phyloP scores from a whole-genome alignment of 1,284 basidiomycete species.

The Cryptococcus depauperatus region DNA sequence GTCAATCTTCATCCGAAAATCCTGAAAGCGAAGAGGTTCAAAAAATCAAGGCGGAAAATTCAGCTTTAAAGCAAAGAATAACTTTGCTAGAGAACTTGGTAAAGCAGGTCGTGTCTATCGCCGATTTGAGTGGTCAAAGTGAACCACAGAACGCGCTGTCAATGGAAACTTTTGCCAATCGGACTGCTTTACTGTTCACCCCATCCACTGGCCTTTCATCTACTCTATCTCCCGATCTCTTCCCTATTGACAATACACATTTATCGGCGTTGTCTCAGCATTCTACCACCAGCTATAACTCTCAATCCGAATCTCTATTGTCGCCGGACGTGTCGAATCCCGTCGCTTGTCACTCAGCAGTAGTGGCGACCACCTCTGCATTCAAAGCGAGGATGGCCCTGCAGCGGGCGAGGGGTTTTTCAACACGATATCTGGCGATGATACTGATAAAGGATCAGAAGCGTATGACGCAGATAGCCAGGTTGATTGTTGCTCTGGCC shows the following conservation, averaged over 20 bases:
- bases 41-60: slow-evolving; percentile 22
- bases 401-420: slow-evolving; percentile 39
- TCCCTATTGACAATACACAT: slow-evolving; percentile 13
- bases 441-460: slow-evolving; percentile 14
- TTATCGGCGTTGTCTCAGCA: slow-evolving; percentile 1
- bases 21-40: not conserved
- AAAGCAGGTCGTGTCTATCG: slow-evolving; percentile 33
- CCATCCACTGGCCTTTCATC: slow-evolving; percentile 13
- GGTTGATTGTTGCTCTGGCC: slow-evolving; percentile 36
- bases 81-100: slow-evolving; percentile 32
- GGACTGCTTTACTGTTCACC: not conserved
- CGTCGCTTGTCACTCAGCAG: slow-evolving; percentile 42
- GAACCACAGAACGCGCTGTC: not conserved
- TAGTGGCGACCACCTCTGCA: slow-evolving; percentile 32
- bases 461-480: slow-evolving; percentile 28
- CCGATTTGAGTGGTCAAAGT: slow-evolving; percentile 14
- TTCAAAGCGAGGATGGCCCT: slow-evolving; percentile 24
- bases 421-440: slow-evolving; percentile 12
- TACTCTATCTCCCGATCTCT: slow-evolving; percentile 22
- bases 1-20: not conserved
- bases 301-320: slow-evolving; percentile 1
- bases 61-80: slow-evolving; percentile 27
- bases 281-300: slow-evolving; percentile 5
- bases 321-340: slow-evolving; percentile 17
- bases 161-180: not conserved